Base-by-base conservation (phyloP, 768 basidiomycete species). In the Lactifluus hygrophoroides region DNA sequence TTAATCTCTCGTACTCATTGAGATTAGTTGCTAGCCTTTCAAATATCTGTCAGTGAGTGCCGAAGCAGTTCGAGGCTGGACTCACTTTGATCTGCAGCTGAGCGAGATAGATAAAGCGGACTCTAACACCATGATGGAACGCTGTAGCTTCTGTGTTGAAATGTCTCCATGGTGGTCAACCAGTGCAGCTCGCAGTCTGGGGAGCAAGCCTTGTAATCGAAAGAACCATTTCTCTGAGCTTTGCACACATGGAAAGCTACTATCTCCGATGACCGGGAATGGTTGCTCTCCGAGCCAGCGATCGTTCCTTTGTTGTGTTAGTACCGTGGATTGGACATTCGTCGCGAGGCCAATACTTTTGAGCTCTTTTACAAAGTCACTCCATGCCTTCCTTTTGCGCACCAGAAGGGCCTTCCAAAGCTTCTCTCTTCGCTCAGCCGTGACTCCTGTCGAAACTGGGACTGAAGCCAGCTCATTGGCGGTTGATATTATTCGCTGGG, bases 311-410 rank as follows among this genome's bases (percentile, higher is more conserved):
- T 86, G 80, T 38, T 74, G 79, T 21, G 71, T 73, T 3, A 91
- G 76, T 25, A 85, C 68, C 23, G 88, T 86, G 1, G 90, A 80
- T 66, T 86, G 88, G 51, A 90, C 72, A 52, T 81, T 87, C 40
- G 76, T 71, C 0, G 90, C 75, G 52, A 97, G 77, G 19, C 96
- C 96, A 19, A 81, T 75, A 1, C 80, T 78, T 69, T 90, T 90
- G 53, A 96, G 74, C 67, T 94, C 92, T 70, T 93, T 95, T 61
- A 96, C 74, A 19, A 96, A 75, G 68, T 98, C 94, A 27, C 87
- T 85, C 81, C 86, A 92, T 0, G 94, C 94, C 67, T 90, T 90
- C 61, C 88, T 77, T 74, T 98, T 99, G 48, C 90, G 81, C 3
- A 81, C 80, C 40, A 88, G 75, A 10, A 97, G 71, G 21, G 84